These are phyloP conservation scores for Tarenaya hassleriana DNA, from an alignment of 345 rosid genomes.

Conservation along the genomic window DNA sequence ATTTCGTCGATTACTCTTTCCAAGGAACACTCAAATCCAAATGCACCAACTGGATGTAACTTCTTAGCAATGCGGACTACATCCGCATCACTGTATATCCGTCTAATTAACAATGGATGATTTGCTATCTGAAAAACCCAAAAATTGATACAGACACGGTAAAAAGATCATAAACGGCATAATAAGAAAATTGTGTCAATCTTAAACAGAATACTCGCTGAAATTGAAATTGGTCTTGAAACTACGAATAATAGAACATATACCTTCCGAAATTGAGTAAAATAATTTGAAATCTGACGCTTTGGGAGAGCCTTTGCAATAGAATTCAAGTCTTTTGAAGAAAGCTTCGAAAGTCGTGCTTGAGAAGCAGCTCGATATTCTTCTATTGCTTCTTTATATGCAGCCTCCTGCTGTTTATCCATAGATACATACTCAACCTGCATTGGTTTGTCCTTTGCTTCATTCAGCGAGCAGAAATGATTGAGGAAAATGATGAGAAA, in stretches of 20 bases:
- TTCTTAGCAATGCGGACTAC: slow-evolving; percentile 63
- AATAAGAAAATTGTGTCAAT: no score
- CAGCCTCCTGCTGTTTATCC: slow-evolving; percentile 70
- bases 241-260: neutral
- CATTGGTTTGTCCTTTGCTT: slow-evolving; percentile 5
- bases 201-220: neutral
- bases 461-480: neutral
- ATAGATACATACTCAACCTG: slow-evolving; percentile 87
- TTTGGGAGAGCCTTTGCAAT: slow-evolving; percentile 57
- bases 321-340: slow-evolving; percentile 38
- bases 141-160: neutral
- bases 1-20: slow-evolving; percentile 80
- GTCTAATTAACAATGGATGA: slow-evolving; percentile 90
- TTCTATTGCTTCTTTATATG: slow-evolving; percentile 85
- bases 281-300: slow-evolving; percentile 87
- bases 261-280: slow-evolving; percentile 95
- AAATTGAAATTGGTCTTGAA: neutral
- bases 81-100: slow-evolving; percentile 70
- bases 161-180: no score
- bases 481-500: slow-evolving; percentile 6
- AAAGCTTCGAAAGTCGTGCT: slow-evolving; percentile 56
- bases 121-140: slow-evolving; percentile 72
- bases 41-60: slow-evolving; percentile 78
- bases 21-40: slow-evolving; percentile 82
- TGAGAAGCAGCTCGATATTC: slow-evolving; percentile 76